Conservation (phyloP, 352 stramenopile species). For the Phytophthora capsici region DNA sequence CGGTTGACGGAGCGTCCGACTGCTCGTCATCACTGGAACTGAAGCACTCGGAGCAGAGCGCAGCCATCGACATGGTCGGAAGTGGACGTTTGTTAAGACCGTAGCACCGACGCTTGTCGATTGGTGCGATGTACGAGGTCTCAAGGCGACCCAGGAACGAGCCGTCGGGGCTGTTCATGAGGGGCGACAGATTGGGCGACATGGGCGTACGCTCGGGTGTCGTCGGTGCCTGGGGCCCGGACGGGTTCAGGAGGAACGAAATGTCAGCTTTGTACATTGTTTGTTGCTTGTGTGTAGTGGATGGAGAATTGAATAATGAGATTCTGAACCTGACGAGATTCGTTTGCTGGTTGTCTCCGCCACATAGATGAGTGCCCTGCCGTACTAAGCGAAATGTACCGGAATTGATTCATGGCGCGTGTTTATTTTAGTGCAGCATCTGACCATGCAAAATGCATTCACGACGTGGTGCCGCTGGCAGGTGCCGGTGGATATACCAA, state of each 20-base stretch:
- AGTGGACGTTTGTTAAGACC: slow-evolving; percentile 5
- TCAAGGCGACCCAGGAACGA: slow-evolving; percentile 28
- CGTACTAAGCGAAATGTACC: not conserved
- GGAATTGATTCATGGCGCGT: slow-evolving; percentile 13
- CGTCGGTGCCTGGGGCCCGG: not conserved
- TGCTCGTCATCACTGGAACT: slow-evolving; percentile 30
- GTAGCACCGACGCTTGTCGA: slow-evolving; percentile 31
- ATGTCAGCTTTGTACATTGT: slow-evolving; percentile 52
- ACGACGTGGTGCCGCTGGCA: not conserved
- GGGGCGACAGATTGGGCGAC: slow-evolving; percentile 29
- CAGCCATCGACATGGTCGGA: slow-evolving; percentile 30
- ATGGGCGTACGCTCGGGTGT: slow-evolving; percentile 26
- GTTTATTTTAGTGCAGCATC: slow-evolving; percentile 6
- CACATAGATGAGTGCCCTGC: slow-evolving; percentile 2
- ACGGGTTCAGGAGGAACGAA: slow-evolving; percentile 53
- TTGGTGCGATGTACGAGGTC: slow-evolving; percentile 38
- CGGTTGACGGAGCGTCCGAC: slow-evolving; percentile 6
- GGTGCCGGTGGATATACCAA: not conserved
- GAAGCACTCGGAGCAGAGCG: slow-evolving; percentile 28
- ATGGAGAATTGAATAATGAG: slow-evolving; percentile 27
- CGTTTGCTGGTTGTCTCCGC: not conserved
- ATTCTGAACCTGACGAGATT: not conserved
- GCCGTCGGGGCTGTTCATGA: slow-evolving; percentile 27
- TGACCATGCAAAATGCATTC: slow-evolving; percentile 9
- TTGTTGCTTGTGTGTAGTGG: slow-evolving; percentile 8